Base-by-base conservation (phyloP, 257 asterid genomes). In the Petunia secreta region DNA sequence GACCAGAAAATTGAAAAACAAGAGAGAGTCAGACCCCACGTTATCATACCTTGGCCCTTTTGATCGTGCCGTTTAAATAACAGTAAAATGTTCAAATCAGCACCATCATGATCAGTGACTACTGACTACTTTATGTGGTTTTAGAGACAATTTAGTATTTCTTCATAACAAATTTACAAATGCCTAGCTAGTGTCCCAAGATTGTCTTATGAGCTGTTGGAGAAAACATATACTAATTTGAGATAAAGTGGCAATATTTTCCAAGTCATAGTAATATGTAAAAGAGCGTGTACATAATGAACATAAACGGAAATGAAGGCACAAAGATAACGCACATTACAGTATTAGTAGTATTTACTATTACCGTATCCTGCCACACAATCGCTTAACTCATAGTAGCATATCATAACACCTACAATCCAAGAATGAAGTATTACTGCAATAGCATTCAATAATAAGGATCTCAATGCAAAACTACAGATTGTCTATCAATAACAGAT, bases 121-220 rank as follows among this genome's bases (percentile, higher is more conserved):
- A 65, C 74, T 54, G 16, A 4, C 50, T 65, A 65, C 74, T 65
- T 65, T 65, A 11, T 65, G 74, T 38, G 52, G 52, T 65, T 37
- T 11, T 40, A 16, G 5, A 2, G 50, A 38, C 25, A 60, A 2
- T 25, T 60, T 2, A 62, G 15, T 8, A 9, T 39, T 39, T 40
- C 41, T 65, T 39, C 52, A 39, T 65, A 38, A 14, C 6, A 11
- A 39, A 14, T 65, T 65, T 25, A 14, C 39, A 0, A 65, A 40
- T 39, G 36, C 15, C 46, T 63, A 5, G 0, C 46, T 63, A 5
- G 0, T 65, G 11, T n/a, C 74, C 74, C 14, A 39, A 0, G 48
- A 10, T 64, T 13, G 34, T 38, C 71, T 1, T 64, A 13, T 38
- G 71, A 64, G 48, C 50, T 64, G 25, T 64, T 38, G 13, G 50